Percentiles rank a stretch among this genome's conserved stretches.
phyloP scores from a whole-genome alignment of 75 land plant species.

The Pinus tabuliformis region DNA sequence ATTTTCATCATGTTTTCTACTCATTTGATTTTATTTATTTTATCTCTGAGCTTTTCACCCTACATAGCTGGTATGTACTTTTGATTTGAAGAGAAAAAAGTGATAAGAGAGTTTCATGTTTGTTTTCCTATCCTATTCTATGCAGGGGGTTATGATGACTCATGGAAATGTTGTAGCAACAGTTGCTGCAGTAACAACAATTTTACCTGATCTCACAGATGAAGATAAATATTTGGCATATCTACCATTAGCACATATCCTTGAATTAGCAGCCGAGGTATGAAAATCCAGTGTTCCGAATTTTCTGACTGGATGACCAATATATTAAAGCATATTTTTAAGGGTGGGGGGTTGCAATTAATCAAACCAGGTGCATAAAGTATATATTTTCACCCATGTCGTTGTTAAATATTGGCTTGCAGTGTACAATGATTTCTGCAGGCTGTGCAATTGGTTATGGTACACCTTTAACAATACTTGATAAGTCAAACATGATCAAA shows the following conservation, averaged over 20 bases:
- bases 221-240: slow-evolving; percentile 81
- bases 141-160: slow-evolving; percentile 91
- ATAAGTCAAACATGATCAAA: slow-evolving; percentile 83
- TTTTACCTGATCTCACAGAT: slow-evolving; percentile 44
- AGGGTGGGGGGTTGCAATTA: background rate
- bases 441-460: slow-evolving; percentile 87
- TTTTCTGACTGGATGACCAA: background rate
- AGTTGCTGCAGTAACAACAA: slow-evolving; percentile 65
- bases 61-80: background rate
- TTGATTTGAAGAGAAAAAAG: background rate
- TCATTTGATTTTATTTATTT: background rate
- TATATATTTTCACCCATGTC: background rate
- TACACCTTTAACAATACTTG: slow-evolving; percentile 79
- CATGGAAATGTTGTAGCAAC: slow-evolving; percentile 91
- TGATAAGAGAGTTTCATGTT: background rate
- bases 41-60: background rate
- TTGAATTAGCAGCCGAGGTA: slow-evolving; percentile 95
- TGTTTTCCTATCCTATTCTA: background rate
- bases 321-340: background rate
- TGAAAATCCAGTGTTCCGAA: background rate
- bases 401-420: slow-evolving; percentile 6
- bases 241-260: slow-evolving; percentile 89
- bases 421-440: slow-evolving; percentile 61
- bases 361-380: background rate
- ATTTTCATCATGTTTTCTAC: background rate